Base-by-base conservation (phyloP, 2,329 filamentous ascomycete genomes). In the Chrysosporium keratinophilum region DNA sequence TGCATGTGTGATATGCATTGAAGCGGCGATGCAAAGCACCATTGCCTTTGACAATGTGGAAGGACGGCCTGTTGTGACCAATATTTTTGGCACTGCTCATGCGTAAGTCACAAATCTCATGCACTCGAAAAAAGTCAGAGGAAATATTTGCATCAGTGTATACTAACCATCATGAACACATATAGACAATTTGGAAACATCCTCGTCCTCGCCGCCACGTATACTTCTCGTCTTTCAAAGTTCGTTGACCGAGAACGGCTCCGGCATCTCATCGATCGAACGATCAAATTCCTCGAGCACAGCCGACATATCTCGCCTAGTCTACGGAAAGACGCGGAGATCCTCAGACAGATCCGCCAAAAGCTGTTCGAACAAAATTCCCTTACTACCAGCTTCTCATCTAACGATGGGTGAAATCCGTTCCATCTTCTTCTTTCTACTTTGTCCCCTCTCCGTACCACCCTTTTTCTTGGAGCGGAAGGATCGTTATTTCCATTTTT, bases 131-230 rank as follows among this genome's bases (percentile, higher is more conserved):
- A 46, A 10, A 10, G 33, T 44, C 12, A 12, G 40, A 28, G 3
- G 6, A 17, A n/a, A n/a, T 28, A 50, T 17, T 19, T n/a, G 12
- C 6, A 12, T 10, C 14, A 6, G 10, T 12, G 19, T 7, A n/a
- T 34, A 50, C 35, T 50, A 45, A 54, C n/a, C 40, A 50, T 37
- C 39, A 50, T 54, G 58, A n/a, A 61, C 68, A 23, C 62, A 64
- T 44, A 4, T 58, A 95, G 90, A 5, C 93, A 98, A 88, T 98
- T 94, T 75, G 91, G 93, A 55, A 97, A 97, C 66, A 81, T 96
- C 64, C 76, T 97, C 47, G 88, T 94, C n/a, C 79, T 98, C 2
- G 82, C 87, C 23, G 89, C 91, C 1, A 86, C 85, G 2, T 90
- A 82, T 69, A 79, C 78, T 57, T 86, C 91, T 45, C 77, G 75